A percentile compares a stretch with the other conserved stretches of the same genome.
Evolutionary conservation across 108 stramenopile genomes (phyloP).

Genomic region (Fragilariopsis cylindrus): DNA sequence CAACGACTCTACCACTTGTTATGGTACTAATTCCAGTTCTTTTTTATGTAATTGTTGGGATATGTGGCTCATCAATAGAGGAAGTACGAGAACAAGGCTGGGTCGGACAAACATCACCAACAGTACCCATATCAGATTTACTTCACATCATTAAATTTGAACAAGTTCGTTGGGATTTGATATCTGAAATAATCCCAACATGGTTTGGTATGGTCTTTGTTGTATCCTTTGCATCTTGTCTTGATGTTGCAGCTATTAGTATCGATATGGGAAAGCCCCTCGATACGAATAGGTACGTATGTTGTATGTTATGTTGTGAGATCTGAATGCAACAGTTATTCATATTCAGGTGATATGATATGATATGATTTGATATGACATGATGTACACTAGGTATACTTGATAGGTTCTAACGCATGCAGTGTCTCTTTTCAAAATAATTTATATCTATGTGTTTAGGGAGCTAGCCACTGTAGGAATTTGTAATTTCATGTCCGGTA

Average conservation of each 20-base stretch:
- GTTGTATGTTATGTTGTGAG: too few relatives aligned
- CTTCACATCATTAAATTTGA: slow-evolving; percentile 70
- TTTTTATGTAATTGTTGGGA: slow-evolving; percentile 76
- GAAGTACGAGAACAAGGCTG: slow-evolving; percentile 78
- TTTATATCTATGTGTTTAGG: slow-evolving; percentile 4
- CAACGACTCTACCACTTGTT: slow-evolving; percentile 73
- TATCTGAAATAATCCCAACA: slow-evolving; percentile 64
- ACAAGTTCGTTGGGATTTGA: slow-evolving; percentile 77
- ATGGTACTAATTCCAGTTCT: slow-evolving; percentile 84
- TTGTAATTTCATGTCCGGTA: slow-evolving; percentile 69
- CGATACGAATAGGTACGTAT: slow-evolving; percentile 69
- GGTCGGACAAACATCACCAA: slow-evolving; percentile 74
- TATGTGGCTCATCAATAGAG: slow-evolving; percentile 48
- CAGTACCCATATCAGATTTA: slow-evolving; percentile 69
- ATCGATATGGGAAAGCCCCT: slow-evolving; percentile 92
- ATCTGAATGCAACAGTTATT: too few relatives aligned
- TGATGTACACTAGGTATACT: background rate
- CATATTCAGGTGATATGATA: too few relatives aligned
- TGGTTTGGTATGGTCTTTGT: slow-evolving; percentile 98
- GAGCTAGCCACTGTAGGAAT: slow-evolving; percentile 93
- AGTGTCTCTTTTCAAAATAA: background rate
- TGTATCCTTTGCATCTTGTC: slow-evolving; percentile 94
- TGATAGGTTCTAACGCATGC: background rate
- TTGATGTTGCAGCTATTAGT: slow-evolving; percentile 92
- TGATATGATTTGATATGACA: too few relatives aligned